These are phyloP conservation scores for Debaryomyces robertsiae DNA, from an alignment of 1,139 yeast genomes.

Conservation along the genomic window DNA sequence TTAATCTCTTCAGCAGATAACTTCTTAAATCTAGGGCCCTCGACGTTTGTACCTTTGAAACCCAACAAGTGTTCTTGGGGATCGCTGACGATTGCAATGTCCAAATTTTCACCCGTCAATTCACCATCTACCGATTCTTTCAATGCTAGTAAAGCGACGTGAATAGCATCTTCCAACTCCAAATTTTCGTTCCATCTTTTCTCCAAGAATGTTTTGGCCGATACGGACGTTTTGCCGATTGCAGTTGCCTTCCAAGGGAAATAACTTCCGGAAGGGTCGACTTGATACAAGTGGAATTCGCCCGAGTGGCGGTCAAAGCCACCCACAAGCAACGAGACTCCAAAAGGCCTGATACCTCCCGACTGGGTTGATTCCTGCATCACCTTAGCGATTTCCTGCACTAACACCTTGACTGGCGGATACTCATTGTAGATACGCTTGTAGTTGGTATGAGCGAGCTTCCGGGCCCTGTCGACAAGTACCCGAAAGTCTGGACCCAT, in stretches of 20 bases:
- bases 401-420: conserved; percentile 94
- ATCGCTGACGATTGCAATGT: conserved; percentile 84
- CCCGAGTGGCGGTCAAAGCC: conserved; percentile 86
- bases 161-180: conserved; percentile 97
- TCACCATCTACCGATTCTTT: conserved; percentile 98
- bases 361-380: conserved; percentile 99
- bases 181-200: conserved; percentile 97
- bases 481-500: conserved; percentile 99
- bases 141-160: conserved; percentile 88
- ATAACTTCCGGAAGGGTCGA: conserved; percentile 96
- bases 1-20: conserved; percentile 88
- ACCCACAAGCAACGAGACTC: conserved; percentile 91
- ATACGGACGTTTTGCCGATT: conserved; percentile 90
- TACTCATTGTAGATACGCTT: conserved; percentile 93
- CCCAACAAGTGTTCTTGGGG: conserved; percentile 84
- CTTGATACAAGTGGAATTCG: conserved; percentile 84
- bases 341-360: conserved; percentile 98
- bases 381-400: conserved; percentile 90
- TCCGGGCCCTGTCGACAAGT: conserved; percentile 89
- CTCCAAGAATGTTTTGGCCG: conserved; percentile 95
- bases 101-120: conserved; percentile 94
- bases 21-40: conserved; percentile 88
- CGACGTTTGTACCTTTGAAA: conserved; percentile 75
- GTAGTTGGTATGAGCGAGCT: conserved; percentile 89
- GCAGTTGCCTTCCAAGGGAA: conserved; percentile 99